Percentiles rank a stretch among this genome's conserved stretches.
These are phyloP conservation scores for Botrytis fabae DNA, from an alignment of 2,329 filamentous ascomycete genomes.

Conservation along the genomic window DNA sequence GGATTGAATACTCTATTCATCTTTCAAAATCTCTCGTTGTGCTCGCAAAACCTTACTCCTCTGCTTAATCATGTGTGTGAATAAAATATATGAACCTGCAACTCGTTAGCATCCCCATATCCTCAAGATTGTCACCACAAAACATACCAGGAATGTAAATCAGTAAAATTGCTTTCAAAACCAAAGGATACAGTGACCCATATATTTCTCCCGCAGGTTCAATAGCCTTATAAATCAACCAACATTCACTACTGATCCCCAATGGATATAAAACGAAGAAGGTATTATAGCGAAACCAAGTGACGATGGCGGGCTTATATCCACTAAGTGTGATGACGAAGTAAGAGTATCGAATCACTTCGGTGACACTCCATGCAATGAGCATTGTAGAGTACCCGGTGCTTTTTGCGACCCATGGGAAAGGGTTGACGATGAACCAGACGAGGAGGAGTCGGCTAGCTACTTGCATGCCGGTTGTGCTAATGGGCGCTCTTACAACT, in stretches of 20 bases:
- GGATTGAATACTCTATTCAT: conserved; percentile 25
- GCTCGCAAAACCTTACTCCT: conserved; percentile 73
- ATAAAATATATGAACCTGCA: conserved; percentile 71
- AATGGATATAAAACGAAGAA: conserved; percentile 93
- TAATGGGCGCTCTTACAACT: conserved; percentile 78
- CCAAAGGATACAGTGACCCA: conserved; percentile 53
- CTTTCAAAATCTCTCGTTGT: conserved; percentile 48
- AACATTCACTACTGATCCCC: conserved; percentile 85
- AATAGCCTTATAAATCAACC: conserved; percentile 71
- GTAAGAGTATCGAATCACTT: conserved; percentile 90
- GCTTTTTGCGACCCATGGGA: conserved; percentile 63
- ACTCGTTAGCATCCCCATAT: conserved; percentile 27
- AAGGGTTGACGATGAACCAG: conserved; percentile 77
- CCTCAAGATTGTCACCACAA: not conserved
- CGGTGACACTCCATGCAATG: conserved; percentile 83
- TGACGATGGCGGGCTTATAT: conserved; percentile 63
- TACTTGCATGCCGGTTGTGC: conserved; percentile 90
- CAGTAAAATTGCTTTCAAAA: conserved; percentile 64
- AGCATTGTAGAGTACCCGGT: conserved; percentile 76
- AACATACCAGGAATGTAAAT: conserved; percentile 78
- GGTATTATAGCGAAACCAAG: conserved; percentile 86
- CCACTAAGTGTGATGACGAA: conserved; percentile 74
- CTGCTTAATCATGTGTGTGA: conserved; percentile 94
- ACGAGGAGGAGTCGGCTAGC: conserved; percentile 83
- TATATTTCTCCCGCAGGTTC: conserved; percentile 55